Base-by-base conservation (phyloP, 73 alveolate genomes). In the Paramecium octaurelia region DNA sequence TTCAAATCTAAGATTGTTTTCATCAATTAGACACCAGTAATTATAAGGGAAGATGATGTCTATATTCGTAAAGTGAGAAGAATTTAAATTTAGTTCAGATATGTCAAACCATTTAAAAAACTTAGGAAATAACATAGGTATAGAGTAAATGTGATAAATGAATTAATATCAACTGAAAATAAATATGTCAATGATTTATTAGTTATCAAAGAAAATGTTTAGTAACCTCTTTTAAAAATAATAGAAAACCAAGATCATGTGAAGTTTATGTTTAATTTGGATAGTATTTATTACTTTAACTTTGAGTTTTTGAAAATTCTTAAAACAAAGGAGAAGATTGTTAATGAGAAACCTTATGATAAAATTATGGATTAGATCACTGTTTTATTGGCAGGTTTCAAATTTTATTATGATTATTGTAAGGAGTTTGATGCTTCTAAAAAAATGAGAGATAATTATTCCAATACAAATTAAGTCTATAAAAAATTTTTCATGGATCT, bases 381-480 rank as follows among this genome's bases (percentile, higher is more conserved):
- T 4, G 31, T 18, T 4, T 46, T 42, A 23, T 24, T 80, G 16
- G 58, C 70, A 16, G 70, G 73, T 9, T 80, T 80, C 24, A 80
- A 80, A 35, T 42, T 80, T 34, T 80, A 80, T 80, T 80, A 43
- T 80, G 91, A 80, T 23, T 80, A 80, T 43, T 80, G 91, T 43
- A 80, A 43, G 24, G 73, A 46, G 12, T 80, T 42, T 48, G 57
- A 40, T 24, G 31, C 46, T 16, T 21, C 91, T 14, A 48, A 59
- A 12, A 80, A 80, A 43, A 24, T 48, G 34, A 40, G 48, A 11
- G 76, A 43, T 21, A 9, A 80, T 3, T 80, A 80, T 80, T 29
- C n/a, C 4, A 64, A 27, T 0, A 27, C 42, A 11, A 64, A 64
- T 64, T 24, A 40, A n/a, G 38, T 38, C 16, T 31, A 20, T 24